A percentile compares a stretch with the other conserved stretches of the same genome.
Conservation (phyloP, 192 early-diverging fungal genomes). For the Physocladia obscura region DNA sequence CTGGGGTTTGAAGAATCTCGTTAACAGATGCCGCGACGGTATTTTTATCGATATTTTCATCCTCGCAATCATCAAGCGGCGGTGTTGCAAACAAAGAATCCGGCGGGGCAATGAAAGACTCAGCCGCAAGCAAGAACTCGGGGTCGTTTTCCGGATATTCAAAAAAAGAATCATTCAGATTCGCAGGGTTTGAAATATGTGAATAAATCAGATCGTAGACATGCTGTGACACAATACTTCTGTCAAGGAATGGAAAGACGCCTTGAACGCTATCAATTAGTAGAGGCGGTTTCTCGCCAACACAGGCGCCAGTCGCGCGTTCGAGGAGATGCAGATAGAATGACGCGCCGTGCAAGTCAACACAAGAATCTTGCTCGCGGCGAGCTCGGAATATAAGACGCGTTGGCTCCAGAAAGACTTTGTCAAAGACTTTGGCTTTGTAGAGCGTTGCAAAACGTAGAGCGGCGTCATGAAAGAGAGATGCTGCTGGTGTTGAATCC, state of each 20-base stretch:
- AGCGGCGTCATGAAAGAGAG: not conserved
- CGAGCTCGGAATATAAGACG: not conserved
- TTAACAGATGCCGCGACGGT: not conserved
- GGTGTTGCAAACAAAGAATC: not conserved
- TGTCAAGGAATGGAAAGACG: not conserved
- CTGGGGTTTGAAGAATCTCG: not conserved
- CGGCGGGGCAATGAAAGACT: constrained; percentile 10
- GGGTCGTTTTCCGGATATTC: not conserved
- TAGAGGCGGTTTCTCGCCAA: not conserved
- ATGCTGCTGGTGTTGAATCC: not conserved
- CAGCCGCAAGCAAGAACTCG: not conserved
- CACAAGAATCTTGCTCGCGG: not conserved
- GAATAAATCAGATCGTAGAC: not conserved
- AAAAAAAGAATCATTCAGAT: not conserved
- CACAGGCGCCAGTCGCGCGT: not conserved
- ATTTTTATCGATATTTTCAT: too few relatives aligned
- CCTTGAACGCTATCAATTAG: not conserved
- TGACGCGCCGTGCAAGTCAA: not conserved
- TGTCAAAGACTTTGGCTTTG: not conserved
- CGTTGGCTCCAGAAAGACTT: not conserved
- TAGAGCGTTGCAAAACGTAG: not conserved
- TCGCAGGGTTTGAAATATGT: not conserved
- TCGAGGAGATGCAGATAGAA: not conserved
- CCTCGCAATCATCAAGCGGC: not conserved
- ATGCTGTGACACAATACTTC: not conserved